Evolutionary conservation across 2,329 filamentous ascomycete genomes (phyloP), one percentile per base, ranked within the genome.

Genomic region (Blastomyces percursus): DNA sequence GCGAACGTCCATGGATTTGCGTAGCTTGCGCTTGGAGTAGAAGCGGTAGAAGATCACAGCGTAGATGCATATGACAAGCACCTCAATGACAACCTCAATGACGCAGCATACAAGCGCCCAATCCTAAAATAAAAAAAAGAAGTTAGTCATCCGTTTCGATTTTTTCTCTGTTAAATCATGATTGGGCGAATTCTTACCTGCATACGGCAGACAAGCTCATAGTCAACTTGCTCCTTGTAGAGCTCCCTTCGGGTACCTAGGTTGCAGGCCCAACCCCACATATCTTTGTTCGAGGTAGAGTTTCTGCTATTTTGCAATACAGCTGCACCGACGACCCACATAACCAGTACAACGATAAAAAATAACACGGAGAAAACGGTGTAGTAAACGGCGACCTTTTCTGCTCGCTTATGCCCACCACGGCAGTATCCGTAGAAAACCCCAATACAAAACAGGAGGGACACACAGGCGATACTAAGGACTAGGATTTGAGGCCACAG

Each of bases 231-330:
- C 62, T 92, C 81, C 65, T 85, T 73, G 74, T 93, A 97, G 61
- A 96, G 79, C 59, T 91, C 77, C 62, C 86, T 80, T 65, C 93
- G 86, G 67, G 87, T 85, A 75, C 96, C 97, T 71, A 96, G 84
- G 63, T 92, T 88, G 75, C 94, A 99, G n/a, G 91, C 86, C 94
- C 94, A 99, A 64, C 93, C 92, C 94, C 94, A 99, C 76, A 99
- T 84, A 75, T 99, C 94, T 76, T 96, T 86, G 71, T 89, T 89
- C 67, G 84, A 79, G 71, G 84, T 85, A 72, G 83, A 89, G 70
- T 85, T 83, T 73, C 87, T 89, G 63, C 86, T 85, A 70, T 88
- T 84, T 73, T 97, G 91, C 70, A 96, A 84, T 62, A 96, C 78
- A 63, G 87, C 90, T 48, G 92, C 92, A 40, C 90, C 91, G 42